Conservation (phyloP, 129 eudicot genomes). For the Heracleum sosnowskyi region DNA sequence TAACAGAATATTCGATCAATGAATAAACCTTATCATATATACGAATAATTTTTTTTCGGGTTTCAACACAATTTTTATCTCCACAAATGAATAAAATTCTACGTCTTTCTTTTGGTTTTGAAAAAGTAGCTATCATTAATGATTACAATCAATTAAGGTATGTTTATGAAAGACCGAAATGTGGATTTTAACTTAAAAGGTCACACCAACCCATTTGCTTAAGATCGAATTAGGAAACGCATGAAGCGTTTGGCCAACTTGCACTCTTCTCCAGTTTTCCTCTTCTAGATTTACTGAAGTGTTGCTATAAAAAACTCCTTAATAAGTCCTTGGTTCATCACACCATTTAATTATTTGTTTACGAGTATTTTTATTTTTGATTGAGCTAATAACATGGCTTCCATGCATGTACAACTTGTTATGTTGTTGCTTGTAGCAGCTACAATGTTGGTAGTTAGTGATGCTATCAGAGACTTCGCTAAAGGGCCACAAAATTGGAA, state of each 20-base stretch:
- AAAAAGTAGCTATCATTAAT: too few relatives aligned
- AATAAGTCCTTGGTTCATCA: neutral
- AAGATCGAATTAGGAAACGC: neutral
- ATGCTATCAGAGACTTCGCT: slow-evolving; percentile 11
- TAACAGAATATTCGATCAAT: too few relatives aligned
- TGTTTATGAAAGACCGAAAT: too few relatives aligned
- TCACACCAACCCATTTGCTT: neutral
- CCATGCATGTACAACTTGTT: neutral
- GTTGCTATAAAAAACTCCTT: neutral
- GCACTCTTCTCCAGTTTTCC: neutral
- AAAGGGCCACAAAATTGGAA: neutral
- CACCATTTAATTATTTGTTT: neutral
- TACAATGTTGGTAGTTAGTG: slow-evolving; percentile 1
- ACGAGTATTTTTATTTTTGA: neutral
- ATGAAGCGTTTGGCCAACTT: neutral
- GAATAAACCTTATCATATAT: too few relatives aligned
- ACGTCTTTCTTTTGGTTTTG: too few relatives aligned
- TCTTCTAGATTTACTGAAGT: neutral
- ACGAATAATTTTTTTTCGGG: too few relatives aligned
- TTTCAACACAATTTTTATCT: too few relatives aligned
- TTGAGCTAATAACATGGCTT: neutral
- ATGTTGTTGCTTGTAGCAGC: neutral
- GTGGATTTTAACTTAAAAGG: neutral
- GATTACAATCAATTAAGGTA: too few relatives aligned
- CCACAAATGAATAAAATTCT: too few relatives aligned